phyloP scores from a whole-genome alignment of 2,329 filamentous ascomycete genomes.

The Verticillium zaregamsianum region DNA sequence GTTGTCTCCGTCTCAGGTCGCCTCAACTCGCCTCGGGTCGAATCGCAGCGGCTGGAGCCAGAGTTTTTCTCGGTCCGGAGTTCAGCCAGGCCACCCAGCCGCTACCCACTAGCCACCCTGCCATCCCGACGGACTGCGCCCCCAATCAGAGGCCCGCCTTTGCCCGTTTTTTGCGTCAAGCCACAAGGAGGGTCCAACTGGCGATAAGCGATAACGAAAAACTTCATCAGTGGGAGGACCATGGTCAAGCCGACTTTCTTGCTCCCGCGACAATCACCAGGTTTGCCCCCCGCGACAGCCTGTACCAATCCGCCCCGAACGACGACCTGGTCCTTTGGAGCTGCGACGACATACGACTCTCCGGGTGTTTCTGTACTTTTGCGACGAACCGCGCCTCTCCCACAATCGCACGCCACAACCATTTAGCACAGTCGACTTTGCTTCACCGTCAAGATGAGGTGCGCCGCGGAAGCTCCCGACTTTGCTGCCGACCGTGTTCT shows the following conservation, averaged over 20 bases:
- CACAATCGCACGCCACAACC: not conserved
- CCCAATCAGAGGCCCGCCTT: not conserved
- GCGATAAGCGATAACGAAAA: not conserved
- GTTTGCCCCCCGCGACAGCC: not conserved
- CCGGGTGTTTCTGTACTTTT: not conserved
- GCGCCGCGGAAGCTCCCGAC: not conserved
- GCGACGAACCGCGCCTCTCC: not conserved
- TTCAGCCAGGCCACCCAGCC: not conserved
- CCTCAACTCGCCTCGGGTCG: not conserved
- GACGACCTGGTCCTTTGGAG: not conserved
- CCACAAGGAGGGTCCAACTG: not conserved
- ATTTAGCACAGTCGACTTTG: not conserved
- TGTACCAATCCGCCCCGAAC: not conserved
- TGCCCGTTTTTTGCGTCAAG: not conserved
- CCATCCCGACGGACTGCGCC: not conserved
- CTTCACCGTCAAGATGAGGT: slow-evolving; percentile 11
- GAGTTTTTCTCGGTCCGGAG: not conserved
- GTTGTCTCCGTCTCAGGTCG: not conserved
- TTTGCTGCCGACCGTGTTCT: not conserved
- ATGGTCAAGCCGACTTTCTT: not conserved
- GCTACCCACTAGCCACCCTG: not conserved
- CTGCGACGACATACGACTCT: not conserved
- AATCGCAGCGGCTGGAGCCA: not conserved
- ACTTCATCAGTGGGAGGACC: not conserved
- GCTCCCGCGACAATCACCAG: not conserved